These are phyloP conservation scores for Spergularia bocconei DNA, from an alignment of 148 eudicot species.

Conservation along the genomic window DNA sequence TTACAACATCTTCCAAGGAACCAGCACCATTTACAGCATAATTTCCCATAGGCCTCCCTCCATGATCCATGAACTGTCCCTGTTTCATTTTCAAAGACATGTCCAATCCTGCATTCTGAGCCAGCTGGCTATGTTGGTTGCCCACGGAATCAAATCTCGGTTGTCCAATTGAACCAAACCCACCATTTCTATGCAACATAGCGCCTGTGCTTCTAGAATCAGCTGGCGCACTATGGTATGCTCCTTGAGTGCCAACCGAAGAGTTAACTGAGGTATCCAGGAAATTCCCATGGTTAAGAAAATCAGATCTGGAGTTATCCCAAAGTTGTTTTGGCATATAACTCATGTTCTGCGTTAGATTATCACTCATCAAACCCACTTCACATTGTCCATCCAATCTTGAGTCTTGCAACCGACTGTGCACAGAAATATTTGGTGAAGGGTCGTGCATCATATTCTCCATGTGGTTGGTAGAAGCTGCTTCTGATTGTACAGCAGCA, in stretches of 20 bases:
- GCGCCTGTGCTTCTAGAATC: constrained; percentile 4
- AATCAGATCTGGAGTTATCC: constrained; percentile 25
- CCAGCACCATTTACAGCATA: constrained; percentile 35
- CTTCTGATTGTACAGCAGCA: constrained; percentile 33
- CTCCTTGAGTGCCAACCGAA: constrained; percentile 29
- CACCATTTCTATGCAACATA: constrained; percentile 12
- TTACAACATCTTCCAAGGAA: constrained; percentile 62
- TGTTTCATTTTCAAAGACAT: constrained; percentile 32
- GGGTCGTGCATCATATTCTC: constrained; percentile 21
- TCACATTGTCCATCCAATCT: constrained; percentile 37
- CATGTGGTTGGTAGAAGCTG: constrained; percentile 24
- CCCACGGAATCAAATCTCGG: constrained; percentile 30
- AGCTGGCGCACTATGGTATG: constrained; percentile 16
- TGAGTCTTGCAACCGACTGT: constrained; percentile 16
- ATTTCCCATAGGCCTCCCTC: constrained; percentile 26
- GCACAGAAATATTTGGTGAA: constrained; percentile 18
- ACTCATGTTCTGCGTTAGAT: constrained; percentile 28
- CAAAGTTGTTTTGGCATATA: constrained; percentile 27
- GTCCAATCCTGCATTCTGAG: constrained; percentile 25
- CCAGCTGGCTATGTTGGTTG: constrained; percentile 25
- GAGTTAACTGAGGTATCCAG: constrained; percentile 29
- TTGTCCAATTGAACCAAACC: constrained; percentile 26
- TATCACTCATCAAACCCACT: constrained; percentile 26
- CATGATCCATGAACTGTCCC: constrained; percentile 30
- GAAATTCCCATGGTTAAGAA: constrained; percentile 30